A percentile compares a stretch with the other conserved stretches of the same genome.
Evolutionary conservation across 176 grass and related monocot species (phyloP).

Genomic region (Carex scoparia): DNA sequence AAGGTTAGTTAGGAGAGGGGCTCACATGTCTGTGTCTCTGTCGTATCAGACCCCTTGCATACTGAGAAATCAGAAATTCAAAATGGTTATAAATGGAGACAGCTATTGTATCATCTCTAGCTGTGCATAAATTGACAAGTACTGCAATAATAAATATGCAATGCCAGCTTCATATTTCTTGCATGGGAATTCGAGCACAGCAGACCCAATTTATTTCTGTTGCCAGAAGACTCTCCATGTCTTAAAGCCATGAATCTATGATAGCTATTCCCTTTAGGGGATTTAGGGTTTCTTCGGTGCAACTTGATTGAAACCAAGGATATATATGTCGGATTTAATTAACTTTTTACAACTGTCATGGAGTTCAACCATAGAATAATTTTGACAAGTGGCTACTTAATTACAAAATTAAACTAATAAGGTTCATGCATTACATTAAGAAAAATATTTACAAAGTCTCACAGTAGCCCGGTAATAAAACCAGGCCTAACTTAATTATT

Average conservation of each 20-base stretch:
- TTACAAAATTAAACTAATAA: too few species aligned
- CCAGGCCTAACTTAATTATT: too few species aligned
- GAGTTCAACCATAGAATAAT: neutral
- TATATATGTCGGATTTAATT: neutral
- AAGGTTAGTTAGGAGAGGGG: neutral
- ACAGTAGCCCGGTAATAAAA: too few species aligned
- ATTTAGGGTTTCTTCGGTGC: neutral
- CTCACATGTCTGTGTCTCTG: slow-evolving; percentile 6
- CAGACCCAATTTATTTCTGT: slow-evolving; percentile 13
- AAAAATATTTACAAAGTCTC: too few species aligned
- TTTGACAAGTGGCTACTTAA: neutral
- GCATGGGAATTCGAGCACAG: neutral
- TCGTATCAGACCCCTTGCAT: neutral
- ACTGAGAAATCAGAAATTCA: slow-evolving; percentile 12
- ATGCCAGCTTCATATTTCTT: slow-evolving; percentile 13
- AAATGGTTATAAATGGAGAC: slow-evolving; percentile 11
- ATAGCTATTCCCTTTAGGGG: neutral
- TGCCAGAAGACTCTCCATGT: neutral
- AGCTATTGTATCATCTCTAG: slow-evolving; percentile 1
- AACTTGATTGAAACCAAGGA: neutral
- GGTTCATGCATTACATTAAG: too few species aligned
- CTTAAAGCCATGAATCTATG: neutral
- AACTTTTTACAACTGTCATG: neutral
- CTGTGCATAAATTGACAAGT: slow-evolving; percentile 11
- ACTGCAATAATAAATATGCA: neutral